Base-by-base conservation (phyloP, 2,329 filamentous ascomycete species). In the Talaromyces atroroseus region DNA sequence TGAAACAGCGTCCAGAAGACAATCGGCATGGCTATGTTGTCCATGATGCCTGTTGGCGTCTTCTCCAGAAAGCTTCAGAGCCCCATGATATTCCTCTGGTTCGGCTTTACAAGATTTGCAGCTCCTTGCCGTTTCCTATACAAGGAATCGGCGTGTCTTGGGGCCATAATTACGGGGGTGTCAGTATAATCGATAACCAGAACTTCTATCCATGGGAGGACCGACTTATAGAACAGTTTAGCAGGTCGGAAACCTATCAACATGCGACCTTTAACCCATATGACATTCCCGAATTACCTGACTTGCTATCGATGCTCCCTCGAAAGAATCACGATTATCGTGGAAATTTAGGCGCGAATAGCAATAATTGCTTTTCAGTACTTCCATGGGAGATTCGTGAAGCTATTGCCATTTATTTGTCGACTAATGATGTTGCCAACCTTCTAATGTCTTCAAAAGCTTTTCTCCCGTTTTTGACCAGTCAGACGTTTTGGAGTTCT, bases 301-400 rank as follows among this genome's bases (percentile, higher is more conserved):
- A 48, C 6, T 52, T 51, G 18, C 16, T 53, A 42, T 49, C 29
- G 6, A 23, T 36, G n/a, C n/a, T 34, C 20, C 26, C 26, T 24
- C 34, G 21, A 42, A 24, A 40, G 18, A 23, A 42, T n/a, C 20
- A 16, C 5, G 26, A 42, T 20, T 51, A 14, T 8, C 8, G 8
- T 26, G 24, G 24, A 26, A 16, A 46, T 20, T 18, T 23, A 45
- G 20, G n/a, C n/a, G 18, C 23, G 10, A 23, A 46, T 23, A 24
- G 20, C 7, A 49, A 42, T 8, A 53, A 56, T 36, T 54, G 48
- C 29, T 58, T 59, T 26, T 29, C 26, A 29, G 10, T 44, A 6
- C 18, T 59, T 4, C 59, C 54, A 11, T 57, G 40, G 48, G 59
- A 61, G n/a, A 52, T 61, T 3, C 26, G 50, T 16, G 51, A 54